Conservation (phyloP, 2,329 filamentous ascomycete genomes). For the Penicillium janthinellum region DNA sequence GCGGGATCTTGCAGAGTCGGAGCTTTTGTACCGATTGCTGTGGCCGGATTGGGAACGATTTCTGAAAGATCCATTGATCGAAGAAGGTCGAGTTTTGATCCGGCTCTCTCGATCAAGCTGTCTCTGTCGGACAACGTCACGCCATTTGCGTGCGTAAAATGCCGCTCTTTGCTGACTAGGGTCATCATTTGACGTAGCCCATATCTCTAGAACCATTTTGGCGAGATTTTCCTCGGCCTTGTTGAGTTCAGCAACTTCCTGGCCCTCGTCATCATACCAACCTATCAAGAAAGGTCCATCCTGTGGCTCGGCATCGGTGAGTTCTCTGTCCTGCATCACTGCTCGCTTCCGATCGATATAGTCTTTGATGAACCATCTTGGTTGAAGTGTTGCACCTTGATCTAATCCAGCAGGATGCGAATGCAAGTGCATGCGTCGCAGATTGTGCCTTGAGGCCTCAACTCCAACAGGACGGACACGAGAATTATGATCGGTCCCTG, state of each 20-base stretch:
- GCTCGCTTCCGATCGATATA: conserved; percentile 2
- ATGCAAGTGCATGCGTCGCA: background rate
- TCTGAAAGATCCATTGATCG: background rate
- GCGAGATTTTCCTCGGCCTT: background rate
- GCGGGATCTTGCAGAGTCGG: background rate
- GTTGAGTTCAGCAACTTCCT: conserved; percentile 2
- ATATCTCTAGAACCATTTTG: conserved; percentile 1
- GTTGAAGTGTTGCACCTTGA: conserved; percentile 1
- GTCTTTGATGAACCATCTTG: conserved; percentile 5
- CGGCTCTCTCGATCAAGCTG: conserved; percentile 5
- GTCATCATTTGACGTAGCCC: background rate
- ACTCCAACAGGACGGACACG: background rate
- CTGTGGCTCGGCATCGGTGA: background rate
- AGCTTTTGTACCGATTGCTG: background rate
- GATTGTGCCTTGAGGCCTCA: background rate
- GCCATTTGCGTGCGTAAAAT: conserved; percentile 7
- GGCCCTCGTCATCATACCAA: conserved; percentile 8
- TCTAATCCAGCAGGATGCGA: background rate
- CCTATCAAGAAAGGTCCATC: conserved; percentile 1
- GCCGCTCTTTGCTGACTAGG: background rate
- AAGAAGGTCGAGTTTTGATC: background rate
- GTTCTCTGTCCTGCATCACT: background rate
- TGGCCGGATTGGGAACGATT: background rate
- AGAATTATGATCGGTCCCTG: background rate
- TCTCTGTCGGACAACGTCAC: background rate